A percentile compares a stretch with the other conserved stretches of the same genome.
Conservation (phyloP, 2,329 filamentous ascomycete species). For the Zasmidium cellare region DNA sequence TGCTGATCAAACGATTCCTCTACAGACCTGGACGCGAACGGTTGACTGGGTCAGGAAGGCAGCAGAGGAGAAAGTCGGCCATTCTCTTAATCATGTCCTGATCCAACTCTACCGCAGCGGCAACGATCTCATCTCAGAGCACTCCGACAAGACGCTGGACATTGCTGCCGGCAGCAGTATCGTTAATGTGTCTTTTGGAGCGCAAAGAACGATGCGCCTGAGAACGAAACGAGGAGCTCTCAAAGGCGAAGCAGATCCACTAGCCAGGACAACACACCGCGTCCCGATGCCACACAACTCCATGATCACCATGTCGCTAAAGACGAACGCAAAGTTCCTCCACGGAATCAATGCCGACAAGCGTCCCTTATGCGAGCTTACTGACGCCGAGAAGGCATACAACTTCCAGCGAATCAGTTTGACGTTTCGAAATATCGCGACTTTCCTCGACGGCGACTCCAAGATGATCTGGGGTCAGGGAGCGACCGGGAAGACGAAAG, state of each 20-base stretch:
- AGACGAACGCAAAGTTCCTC: constrained; percentile 83
- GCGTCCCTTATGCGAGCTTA: constrained; percentile 67
- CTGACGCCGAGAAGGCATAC: constrained; percentile 68
- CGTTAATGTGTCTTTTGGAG: constrained; percentile 91
- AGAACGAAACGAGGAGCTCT: constrained; percentile 68
- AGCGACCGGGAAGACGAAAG: constrained; percentile 66
- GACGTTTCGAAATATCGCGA: constrained; percentile 87
- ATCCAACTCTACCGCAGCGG: constrained; percentile 92
- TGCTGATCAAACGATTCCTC: constrained; percentile 78
- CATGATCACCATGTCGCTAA: constrained; percentile 76
- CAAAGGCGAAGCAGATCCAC: background rate
- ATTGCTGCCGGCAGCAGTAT: constrained; percentile 79
- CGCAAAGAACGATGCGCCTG: constrained; percentile 84
- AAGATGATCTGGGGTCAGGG: constrained; percentile 88
- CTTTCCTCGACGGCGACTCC: constrained; percentile 69
- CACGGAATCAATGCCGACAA: constrained; percentile 92
- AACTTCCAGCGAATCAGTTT: constrained; percentile 80
- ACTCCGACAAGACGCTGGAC: constrained; percentile 95
- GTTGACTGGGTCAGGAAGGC: constrained; percentile 67
- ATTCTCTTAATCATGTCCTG: constrained; percentile 83
- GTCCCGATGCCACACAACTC: constrained; percentile 83
- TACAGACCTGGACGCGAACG: constrained; percentile 72
- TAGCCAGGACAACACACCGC: constrained; percentile 58
- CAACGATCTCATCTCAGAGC: constrained; percentile 90
- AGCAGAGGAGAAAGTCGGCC: constrained; percentile 72